Conservation (phyloP, 2,329 filamentous ascomycete species). For the Xylariaceae sp. region DNA sequence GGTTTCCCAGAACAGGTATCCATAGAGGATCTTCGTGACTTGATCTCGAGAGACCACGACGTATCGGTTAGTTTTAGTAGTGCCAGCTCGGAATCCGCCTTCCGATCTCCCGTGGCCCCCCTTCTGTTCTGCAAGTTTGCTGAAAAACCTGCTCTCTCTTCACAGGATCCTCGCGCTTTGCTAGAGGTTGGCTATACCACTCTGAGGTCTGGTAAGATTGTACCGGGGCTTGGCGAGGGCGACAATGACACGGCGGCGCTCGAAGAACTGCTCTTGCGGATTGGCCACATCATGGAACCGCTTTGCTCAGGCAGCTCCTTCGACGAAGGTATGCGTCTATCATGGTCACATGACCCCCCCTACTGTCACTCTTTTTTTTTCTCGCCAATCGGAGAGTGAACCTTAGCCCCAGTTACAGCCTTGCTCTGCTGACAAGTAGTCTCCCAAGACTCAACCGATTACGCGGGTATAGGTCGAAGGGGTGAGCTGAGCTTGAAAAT, state of each 20-base stretch:
- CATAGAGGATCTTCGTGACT: slow-evolving; percentile 5
- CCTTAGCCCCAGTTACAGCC: no score
- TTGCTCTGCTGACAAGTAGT: background rate
- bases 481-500: slow-evolving; percentile 22
- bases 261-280: slow-evolving; percentile 15
- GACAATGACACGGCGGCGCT: slow-evolving; percentile 24
- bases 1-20: slow-evolving; percentile 10
- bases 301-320: slow-evolving; percentile 16
- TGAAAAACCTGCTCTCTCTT: slow-evolving; percentile 5
- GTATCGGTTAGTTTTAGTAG: slow-evolving; percentile 9
- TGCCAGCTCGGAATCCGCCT: no score
- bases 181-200: slow-evolving; percentile 15
- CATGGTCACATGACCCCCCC: background rate
- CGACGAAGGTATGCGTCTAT: slow-evolving; percentile 19
- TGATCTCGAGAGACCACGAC: slow-evolving; percentile 6
- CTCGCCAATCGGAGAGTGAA: no score
- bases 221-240: slow-evolving; percentile 22
- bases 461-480: slow-evolving; percentile 16
- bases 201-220: slow-evolving; percentile 5
- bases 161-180: slow-evolving; percentile 10
- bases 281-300: slow-evolving; percentile 31
- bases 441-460: slow-evolving; percentile 22
- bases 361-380: background rate
- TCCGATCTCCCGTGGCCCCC: no score
- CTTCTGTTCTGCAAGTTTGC: background rate